phyloP scores from a whole-genome alignment of 2,329 filamentous ascomycete genomes.

The Neonectria neomacrospora region DNA sequence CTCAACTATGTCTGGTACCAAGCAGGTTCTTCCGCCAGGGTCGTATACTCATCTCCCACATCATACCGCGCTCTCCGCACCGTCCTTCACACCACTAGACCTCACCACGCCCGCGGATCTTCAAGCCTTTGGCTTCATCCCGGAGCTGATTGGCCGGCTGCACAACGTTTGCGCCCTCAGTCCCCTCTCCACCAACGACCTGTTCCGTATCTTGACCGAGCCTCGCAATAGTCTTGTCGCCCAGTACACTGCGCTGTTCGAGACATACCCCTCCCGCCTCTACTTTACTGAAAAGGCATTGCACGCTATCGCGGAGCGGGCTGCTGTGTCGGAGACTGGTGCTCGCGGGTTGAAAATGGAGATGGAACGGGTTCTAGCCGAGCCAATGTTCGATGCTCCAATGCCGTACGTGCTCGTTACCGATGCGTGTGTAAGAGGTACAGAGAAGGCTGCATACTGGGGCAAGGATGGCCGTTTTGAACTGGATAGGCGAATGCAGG shows the following conservation, averaged over 20 bases:
- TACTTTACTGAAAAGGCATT: conserved; percentile 85
- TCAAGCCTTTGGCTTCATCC: conserved; percentile 90
- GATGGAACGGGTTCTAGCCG: conserved; percentile 80
- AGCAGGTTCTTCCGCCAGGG: conserved; percentile 73
- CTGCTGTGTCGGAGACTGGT: conserved; percentile 73
- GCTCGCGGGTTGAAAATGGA: conserved; percentile 82
- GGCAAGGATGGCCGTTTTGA: conserved; percentile 77
- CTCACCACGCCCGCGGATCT: conserved; percentile 80
- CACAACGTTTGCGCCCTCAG: conserved; percentile 90
- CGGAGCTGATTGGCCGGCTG: conserved; percentile 94
- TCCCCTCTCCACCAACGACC: conserved; percentile 72
- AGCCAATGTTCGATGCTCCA: conserved; percentile 85
- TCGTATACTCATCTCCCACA: conserved; percentile 68
- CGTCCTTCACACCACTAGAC: conserved; percentile 70
- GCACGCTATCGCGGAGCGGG: conserved; percentile 79
- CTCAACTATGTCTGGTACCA: conserved; percentile 59
- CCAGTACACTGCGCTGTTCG: conserved; percentile 90
- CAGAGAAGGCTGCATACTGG: conserved; percentile 70
- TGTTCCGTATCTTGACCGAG: conserved; percentile 91
- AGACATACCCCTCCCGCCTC: conserved; percentile 80
- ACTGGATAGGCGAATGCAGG: conserved; percentile 73
- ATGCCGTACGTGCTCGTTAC: conserved; percentile 80
- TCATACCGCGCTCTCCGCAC: conserved; percentile 53
- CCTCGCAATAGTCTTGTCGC: conserved; percentile 87
- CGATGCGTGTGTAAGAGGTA: conserved; percentile 72